Evolutionary conservation across 129 eudicot species (phyloP), one percentile per base, ranked within the genome.

Genomic region (Mikania micrantha): DNA sequence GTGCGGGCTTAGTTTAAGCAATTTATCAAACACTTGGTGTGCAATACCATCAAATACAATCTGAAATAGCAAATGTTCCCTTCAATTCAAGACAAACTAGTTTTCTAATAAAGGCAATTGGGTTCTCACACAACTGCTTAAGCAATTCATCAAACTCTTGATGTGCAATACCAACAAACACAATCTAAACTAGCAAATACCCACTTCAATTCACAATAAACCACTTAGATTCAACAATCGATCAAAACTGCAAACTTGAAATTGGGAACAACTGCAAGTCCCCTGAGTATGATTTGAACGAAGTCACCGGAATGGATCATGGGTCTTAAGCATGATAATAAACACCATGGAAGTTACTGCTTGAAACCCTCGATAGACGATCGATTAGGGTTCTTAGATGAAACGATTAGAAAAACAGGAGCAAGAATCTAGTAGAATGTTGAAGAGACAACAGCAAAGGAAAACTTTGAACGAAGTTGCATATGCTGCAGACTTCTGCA

Each of bases 71-170:
- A 64, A 64, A n/a, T 16, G 17, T 22, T 40, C 67, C n/a, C 78
- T 53, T 52, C 78, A 74, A 39, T 39, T 56, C 13, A 42, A 20
- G 0, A 27, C 36, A 52, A 64, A 24, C 31, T 3, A 52, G 15
- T 4, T n/a, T 11, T 48, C 70, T 47, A 49, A 9, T 29, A 36
- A 6, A 36, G 4, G 20, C 22, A 63, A n/a, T n/a, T n/a, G n/a
- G n/a, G n/a, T n/a, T n/a, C n/a, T n/a, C n/a, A n/a, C n/a, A n/a
- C n/a, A n/a, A n/a, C n/a, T n/a, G n/a, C n/a, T n/a, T n/a, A n/a
- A n/a, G 29, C 73, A 77, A 70, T n/a, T 71, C n/a, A 71, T 70
- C 81, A 70, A 77, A 70, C 77, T 53, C 35, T 17, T 41, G 72
- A 54, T 25, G 41, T 68, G 78, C 58, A 64, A 20, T 19, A 44